A percentile compares a stretch with the other conserved stretches of the same genome.
These are phyloP conservation scores for Cytospora piceae DNA, from an alignment of 2,329 filamentous ascomycete species.

Conservation along the genomic window DNA sequence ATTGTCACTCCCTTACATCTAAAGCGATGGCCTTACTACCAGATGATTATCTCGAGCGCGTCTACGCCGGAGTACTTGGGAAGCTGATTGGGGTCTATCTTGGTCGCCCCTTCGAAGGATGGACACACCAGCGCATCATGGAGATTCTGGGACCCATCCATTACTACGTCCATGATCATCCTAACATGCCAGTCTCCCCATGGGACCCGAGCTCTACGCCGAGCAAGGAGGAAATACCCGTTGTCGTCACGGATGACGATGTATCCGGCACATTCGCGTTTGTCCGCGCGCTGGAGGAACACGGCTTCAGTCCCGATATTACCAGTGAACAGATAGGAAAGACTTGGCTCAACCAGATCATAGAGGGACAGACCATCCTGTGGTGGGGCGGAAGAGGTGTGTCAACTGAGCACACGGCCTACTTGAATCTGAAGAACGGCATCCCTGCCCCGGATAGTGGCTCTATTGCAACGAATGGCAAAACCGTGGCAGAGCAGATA, in stretches of 20 bases:
- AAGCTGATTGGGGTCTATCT: conserved; percentile 45
- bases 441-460: conserved; percentile 41
- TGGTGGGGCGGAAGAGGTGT: conserved; percentile 46
- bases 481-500: conserved; percentile 43
- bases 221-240: conserved; percentile 32
- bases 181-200: conserved; percentile 15
- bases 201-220: not conserved
- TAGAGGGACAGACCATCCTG: conserved; percentile 39
- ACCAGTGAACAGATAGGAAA: conserved; percentile 35
- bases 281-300: conserved; percentile 42
- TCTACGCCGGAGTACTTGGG: conserved; percentile 45
- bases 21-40: conserved; percentile 6
- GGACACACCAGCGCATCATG: conserved; percentile 42
- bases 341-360: conserved; percentile 41
- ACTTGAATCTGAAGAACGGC: conserved; percentile 43
- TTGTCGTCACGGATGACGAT: conserved; percentile 42
- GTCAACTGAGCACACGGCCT: conserved; percentile 45
- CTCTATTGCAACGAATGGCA: conserved; percentile 36
- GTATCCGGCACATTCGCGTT: conserved; percentile 43
- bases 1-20: not conserved
- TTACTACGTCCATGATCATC: conserved; percentile 40
- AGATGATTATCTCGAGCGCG: conserved; percentile 39
- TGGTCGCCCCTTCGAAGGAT: conserved; percentile 44
- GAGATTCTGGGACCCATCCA: conserved; percentile 38
- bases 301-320: conserved; percentile 31